phyloP scores from a whole-genome alignment of 2,329 filamentous ascomycete genomes.

The Paracamarosporium sp. region DNA sequence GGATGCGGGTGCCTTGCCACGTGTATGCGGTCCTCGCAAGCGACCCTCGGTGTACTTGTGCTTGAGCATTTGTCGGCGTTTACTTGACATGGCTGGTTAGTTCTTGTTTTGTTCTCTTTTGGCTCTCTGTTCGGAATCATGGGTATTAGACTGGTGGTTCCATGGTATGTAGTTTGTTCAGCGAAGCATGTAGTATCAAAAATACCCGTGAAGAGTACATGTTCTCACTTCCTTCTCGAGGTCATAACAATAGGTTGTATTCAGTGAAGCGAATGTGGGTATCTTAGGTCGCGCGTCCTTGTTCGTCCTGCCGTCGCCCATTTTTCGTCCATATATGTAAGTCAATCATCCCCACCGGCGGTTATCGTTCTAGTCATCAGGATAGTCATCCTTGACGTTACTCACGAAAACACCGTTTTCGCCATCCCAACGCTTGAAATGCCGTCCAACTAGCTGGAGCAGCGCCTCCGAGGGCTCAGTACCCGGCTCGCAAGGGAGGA shows the following conservation, averaged over 20 bases:
- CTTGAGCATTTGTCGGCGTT: slow-evolving; percentile 6
- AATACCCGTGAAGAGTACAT: not conserved
- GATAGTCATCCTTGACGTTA: slow-evolving; percentile 82
- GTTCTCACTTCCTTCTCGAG: not conserved
- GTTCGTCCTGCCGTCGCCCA: no score
- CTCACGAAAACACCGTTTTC: slow-evolving; percentile 75
- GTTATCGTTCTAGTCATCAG: slow-evolving; percentile 71
- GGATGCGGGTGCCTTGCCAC: not conserved
- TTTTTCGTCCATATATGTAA: no score
- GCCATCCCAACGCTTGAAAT: slow-evolving; percentile 86
- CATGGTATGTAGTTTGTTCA: not conserved
- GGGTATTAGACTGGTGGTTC: not conserved
- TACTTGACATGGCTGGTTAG: not conserved
- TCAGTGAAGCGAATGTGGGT: not conserved
- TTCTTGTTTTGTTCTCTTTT: not conserved
- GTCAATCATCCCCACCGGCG: not conserved
- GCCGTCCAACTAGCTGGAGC: slow-evolving; percentile 76
- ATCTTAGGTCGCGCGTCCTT: not conserved
- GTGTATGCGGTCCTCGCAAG: no score
- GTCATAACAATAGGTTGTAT: not conserved
- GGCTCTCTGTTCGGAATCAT: not conserved
- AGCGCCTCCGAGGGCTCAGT: slow-evolving; percentile 63
- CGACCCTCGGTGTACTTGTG: not conserved
- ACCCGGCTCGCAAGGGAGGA: slow-evolving; percentile 55
- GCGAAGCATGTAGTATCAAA: not conserved